phyloP scores from a whole-genome alignment of 2,329 filamentous ascomycete genomes.

The Aspergillus texensis region DNA sequence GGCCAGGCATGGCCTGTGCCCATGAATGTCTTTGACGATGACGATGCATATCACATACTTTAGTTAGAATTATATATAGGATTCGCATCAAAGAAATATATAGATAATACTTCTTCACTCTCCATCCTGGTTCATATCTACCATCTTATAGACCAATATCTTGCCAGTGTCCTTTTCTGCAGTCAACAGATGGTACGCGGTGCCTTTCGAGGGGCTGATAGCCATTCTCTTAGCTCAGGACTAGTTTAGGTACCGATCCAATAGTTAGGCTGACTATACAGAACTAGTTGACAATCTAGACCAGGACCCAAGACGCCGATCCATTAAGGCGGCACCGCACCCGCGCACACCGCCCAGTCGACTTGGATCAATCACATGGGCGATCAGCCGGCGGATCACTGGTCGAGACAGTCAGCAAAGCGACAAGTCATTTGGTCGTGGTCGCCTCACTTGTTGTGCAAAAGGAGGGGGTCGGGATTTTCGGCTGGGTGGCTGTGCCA shows the following conservation, averaged over 20 bases:
- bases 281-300: slow-evolving; percentile 10
- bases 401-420: neutral
- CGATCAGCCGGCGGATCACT: slow-evolving; percentile 7
- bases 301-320: slow-evolving; percentile 11
- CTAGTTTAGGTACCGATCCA: slow-evolving; percentile 3
- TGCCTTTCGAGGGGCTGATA: neutral
- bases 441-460: neutral
- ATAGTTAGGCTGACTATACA: slow-evolving; percentile 13
- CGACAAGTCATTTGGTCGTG: neutral
- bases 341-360: slow-evolving; percentile 9
- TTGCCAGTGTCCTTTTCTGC: too few relatives aligned
- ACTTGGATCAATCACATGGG: slow-evolving; percentile 11
- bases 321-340: slow-evolving; percentile 1
- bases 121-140: neutral
- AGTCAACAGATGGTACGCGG: neutral
- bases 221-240: neutral
- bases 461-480: neutral
- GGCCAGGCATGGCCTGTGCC: slow-evolving; percentile 1
- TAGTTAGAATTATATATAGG: slow-evolving; percentile 3
- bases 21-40: slow-evolving; percentile 3
- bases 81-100: neutral
- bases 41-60: slow-evolving; percentile 11
- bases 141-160: too few relatives aligned
- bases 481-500: neutral
- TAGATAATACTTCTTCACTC: neutral